phyloP scores from a whole-genome alignment of 768 basidiomycete genomes.

The Gloeophyllum trabeum region DNA sequence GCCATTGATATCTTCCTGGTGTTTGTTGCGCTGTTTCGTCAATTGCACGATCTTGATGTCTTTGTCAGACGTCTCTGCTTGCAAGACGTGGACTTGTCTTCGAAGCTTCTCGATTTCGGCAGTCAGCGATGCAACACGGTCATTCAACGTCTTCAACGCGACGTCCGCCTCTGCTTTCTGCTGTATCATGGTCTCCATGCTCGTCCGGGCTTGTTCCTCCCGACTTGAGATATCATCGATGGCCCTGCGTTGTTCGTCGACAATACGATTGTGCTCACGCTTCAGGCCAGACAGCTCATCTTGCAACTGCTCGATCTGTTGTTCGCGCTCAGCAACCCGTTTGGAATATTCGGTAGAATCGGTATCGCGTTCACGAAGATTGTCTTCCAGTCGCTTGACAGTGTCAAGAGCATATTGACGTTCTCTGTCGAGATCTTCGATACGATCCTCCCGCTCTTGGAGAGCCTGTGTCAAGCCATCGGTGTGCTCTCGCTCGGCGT shows the following conservation, averaged over 20 bases:
- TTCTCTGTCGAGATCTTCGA: conserved; percentile 43
- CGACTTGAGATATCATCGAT: conserved; percentile 35
- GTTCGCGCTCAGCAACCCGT: conserved; percentile 35
- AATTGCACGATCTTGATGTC: conserved; percentile 72
- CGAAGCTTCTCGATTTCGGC: conserved; percentile 51
- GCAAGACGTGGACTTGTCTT: conserved; percentile 54
- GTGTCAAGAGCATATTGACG: conserved; percentile 42
- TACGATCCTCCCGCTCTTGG: conserved; percentile 41
- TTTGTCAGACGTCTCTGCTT: conserved; percentile 76
- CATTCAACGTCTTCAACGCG: conserved; percentile 33
- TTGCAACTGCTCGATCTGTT: conserved; percentile 40
- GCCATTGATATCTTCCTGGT: conserved; percentile 72
- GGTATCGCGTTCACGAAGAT: conserved; percentile 42
- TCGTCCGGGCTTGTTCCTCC: conserved; percentile 31
- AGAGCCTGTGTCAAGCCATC: conserved; percentile 34
- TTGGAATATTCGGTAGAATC: conserved; percentile 39
- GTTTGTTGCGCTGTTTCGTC: conserved; percentile 49
- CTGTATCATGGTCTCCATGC: conserved; percentile 36
- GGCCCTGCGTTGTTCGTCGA: conserved; percentile 35
- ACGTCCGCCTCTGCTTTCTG: conserved; percentile 48
- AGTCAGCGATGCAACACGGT: conserved; percentile 36
- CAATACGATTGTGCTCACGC: conserved; percentile 39
- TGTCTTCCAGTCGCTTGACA: conserved; percentile 41
- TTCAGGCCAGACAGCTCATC: conserved; percentile 43
- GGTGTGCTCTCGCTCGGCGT: conserved; percentile 38